A percentile compares a stretch with the other conserved stretches of the same genome.
Conservation (phyloP, 345 rosid species). For the Orychophragmus violaceus region DNA sequence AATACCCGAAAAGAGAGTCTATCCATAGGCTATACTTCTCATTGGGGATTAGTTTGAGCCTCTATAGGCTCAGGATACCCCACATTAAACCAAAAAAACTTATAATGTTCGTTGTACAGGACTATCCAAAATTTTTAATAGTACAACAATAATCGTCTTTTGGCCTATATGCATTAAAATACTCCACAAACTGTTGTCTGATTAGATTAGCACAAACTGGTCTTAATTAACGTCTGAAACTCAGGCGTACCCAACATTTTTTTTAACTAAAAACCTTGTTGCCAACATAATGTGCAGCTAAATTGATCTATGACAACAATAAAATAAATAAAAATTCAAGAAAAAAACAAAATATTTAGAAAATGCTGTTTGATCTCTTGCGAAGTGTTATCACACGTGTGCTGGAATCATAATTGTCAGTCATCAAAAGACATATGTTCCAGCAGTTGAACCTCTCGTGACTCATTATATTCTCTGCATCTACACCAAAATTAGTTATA, state of each 20-base stretch:
- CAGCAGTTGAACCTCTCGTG: neutral
- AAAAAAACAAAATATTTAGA: neutral
- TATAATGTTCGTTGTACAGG: no score
- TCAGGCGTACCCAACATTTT: neutral
- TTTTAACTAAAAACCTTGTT: neutral
- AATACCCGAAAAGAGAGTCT: no score
- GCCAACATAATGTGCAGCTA: slow-evolving; percentile 18
- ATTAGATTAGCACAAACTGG: slow-evolving; percentile 5
- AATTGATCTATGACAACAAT: neutral
- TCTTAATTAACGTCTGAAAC: neutral
- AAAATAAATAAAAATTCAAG: neutral
- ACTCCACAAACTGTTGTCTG: neutral
- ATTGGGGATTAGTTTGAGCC: no score
- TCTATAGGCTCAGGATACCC: no score
- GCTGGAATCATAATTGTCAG: neutral
- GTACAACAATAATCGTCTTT: slow-evolving; percentile 3
- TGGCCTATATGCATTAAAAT: neutral
- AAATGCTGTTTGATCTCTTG: neutral
- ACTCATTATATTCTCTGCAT: slow-evolving; percentile 16
- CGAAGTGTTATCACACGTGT: slow-evolving; percentile 14
- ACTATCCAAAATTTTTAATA: no score
- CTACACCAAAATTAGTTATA: neutral
- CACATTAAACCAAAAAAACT: no score
- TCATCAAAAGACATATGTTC: neutral
- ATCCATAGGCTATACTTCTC: no score